A percentile compares a stretch with the other conserved stretches of the same genome.
Evolutionary conservation across 352 stramenopile genomes (phyloP).

Genomic region (Phytopythium montanum): DNA sequence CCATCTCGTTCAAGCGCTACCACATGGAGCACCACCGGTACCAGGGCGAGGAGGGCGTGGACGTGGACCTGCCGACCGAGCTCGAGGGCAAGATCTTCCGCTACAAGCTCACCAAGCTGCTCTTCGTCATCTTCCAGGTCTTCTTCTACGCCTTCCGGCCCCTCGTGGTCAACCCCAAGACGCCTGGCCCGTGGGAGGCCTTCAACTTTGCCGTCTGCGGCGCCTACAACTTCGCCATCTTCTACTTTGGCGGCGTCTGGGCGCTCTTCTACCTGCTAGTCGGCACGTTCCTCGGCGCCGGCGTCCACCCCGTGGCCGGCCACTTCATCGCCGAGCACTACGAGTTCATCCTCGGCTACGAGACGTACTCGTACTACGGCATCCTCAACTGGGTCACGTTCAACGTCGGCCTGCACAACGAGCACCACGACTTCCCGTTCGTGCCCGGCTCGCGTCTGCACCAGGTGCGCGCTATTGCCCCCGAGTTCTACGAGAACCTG

Average conservation of each 20-base stretch:
- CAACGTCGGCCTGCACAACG: slow-evolving; percentile 98
- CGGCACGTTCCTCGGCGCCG: slow-evolving; percentile 88
- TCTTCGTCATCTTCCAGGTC: slow-evolving; percentile 92
- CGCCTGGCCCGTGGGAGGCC: slow-evolving; percentile 76
- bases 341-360: slow-evolving; percentile 91
- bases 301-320: slow-evolving; percentile 93
- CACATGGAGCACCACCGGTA: slow-evolving; percentile 97
- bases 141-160: slow-evolving; percentile 94
- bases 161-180: slow-evolving; percentile 91
- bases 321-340: slow-evolving; percentile 99
- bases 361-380: slow-evolving; percentile 99
- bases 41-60: slow-evolving; percentile 91
- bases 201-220: slow-evolving; percentile 86
- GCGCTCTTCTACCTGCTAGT: slow-evolving; percentile 93
- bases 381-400: slow-evolving; percentile 96
- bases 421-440: slow-evolving; percentile 98
- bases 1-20: slow-evolving; percentile 95
- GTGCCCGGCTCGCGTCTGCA: slow-evolving; percentile 90
- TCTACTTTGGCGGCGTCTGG: slow-evolving; percentile 68
- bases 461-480: slow-evolving; percentile 84
- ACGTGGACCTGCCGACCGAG: slow-evolving; percentile 93
- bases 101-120: slow-evolving; percentile 84
- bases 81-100: slow-evolving; percentile 90
- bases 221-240: slow-evolving; percentile 84
- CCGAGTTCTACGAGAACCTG: slow-evolving; percentile 96